Conservation (phyloP, 129 eudicot species). For the Helichrysum umbraculigerum region DNA sequence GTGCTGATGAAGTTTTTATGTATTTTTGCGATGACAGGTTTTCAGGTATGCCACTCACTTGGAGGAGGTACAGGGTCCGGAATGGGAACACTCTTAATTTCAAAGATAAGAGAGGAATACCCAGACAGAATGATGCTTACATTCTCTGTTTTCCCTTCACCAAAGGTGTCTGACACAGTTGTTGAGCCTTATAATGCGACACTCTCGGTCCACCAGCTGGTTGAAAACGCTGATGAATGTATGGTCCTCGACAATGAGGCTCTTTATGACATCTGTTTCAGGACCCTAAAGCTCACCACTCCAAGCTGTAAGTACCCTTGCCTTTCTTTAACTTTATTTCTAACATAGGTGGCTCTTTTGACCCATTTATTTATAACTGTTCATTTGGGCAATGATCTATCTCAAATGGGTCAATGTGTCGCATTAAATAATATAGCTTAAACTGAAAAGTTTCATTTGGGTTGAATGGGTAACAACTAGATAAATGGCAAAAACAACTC, state of each 20-base stretch:
- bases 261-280: constrained; percentile 48
- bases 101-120: constrained; percentile 53
- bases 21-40: constrained; percentile 29
- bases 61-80: constrained; percentile 62
- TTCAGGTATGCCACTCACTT: constrained; percentile 54
- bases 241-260: constrained; percentile 58
- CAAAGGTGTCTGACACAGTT: constrained; percentile 53
- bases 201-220: constrained; percentile 50
- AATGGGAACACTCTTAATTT: constrained; percentile 56
- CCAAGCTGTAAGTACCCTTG: constrained; percentile 43
- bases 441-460: background rate
- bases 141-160: constrained; percentile 52
- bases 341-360: background rate
- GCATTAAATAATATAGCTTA: background rate
- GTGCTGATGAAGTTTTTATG: background rate
- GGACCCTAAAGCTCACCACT: constrained; percentile 46
- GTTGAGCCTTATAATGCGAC: constrained; percentile 55
- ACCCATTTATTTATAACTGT: background rate
- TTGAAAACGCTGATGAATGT: constrained; percentile 55
- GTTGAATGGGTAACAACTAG: background rate
- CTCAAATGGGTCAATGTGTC: background rate
- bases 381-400: background rate
- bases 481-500: background rate
- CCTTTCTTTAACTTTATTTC: background rate
- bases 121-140: constrained; percentile 61